A percentile compares a stretch with the other conserved stretches of the same genome.
phyloP scores from a whole-genome alignment of 2,329 filamentous ascomycete genomes.

The Fusarium sp. region DNA sequence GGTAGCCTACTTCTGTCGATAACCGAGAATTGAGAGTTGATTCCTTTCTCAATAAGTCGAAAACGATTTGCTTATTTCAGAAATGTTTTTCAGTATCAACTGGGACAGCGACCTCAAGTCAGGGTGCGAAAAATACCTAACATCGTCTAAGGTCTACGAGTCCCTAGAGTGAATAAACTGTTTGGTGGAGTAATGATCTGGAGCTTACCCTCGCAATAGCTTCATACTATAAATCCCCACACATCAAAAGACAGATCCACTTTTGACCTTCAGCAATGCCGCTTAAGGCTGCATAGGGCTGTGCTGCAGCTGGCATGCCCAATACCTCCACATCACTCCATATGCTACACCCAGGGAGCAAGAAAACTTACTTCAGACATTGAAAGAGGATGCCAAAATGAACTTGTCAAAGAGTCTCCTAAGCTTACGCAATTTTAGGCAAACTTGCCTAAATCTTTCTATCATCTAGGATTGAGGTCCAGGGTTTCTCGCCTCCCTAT shows the following conservation, averaged over 20 bases:
- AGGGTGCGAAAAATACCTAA: neutral
- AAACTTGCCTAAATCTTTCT: neutral
- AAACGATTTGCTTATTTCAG: neutral
- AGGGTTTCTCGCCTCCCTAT: neutral
- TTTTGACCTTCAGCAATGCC: neutral
- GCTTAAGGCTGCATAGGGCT: slow-evolving; percentile 2
- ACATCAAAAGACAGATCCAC: neutral
- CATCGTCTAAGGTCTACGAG: neutral
- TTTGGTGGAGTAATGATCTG: neutral
- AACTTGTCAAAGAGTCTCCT: neutral
- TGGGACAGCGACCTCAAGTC: neutral
- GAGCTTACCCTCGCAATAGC: neutral
- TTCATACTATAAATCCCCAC: neutral
- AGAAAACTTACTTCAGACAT: neutral
- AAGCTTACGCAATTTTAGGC: neutral
- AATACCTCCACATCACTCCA: neutral
- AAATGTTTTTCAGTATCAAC: neutral
- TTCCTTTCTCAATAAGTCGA: too few species aligned
- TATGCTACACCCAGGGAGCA: neutral
- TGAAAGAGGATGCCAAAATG: neutral
- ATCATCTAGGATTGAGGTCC: neutral
- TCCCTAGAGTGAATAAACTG: neutral
- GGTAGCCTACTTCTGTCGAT: neutral
- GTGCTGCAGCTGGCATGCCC: slow-evolving; percentile 5
- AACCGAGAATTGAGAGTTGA: neutral